Percentiles rank a stretch among this genome's conserved stretches.
phyloP scores from a whole-genome alignment of 73 alveolate genomes.

The Paraurostyla sp. region DNA sequence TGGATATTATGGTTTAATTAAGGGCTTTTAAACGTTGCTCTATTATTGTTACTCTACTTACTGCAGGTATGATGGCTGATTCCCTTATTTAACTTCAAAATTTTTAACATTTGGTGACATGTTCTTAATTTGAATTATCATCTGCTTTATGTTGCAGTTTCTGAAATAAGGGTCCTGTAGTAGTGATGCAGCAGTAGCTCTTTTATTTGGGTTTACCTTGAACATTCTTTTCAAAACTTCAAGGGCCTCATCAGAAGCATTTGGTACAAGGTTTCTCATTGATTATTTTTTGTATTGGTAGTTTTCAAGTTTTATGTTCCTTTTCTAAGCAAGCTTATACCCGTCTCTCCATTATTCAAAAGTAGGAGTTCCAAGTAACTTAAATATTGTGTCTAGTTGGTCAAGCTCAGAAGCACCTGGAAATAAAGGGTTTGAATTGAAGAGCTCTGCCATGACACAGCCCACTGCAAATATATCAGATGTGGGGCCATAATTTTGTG shows the following conservation, averaged over 20 bases:
- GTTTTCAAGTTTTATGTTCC: conserved; percentile 9
- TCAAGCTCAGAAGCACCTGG: conserved; percentile 89
- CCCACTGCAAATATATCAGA: conserved; percentile 92
- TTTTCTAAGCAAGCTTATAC: conserved; percentile 26
- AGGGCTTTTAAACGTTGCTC: background rate
- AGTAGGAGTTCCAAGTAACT: conserved; percentile 83
- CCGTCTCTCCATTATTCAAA: conserved; percentile 70
- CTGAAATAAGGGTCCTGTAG: conserved; percentile 73
- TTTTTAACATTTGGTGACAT: background rate
- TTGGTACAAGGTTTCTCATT: conserved; percentile 66
- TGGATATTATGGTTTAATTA: background rate
- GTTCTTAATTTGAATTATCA: background rate
- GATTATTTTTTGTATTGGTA: conserved; percentile 1
- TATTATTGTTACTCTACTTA: background rate
- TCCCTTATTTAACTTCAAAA: background rate
- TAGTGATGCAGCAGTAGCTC: conserved; percentile 73
- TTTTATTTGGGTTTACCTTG: conserved; percentile 74
- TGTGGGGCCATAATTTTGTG: conserved; percentile 70
- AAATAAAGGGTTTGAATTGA: conserved; percentile 82
- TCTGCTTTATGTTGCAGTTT: conserved; percentile 29
- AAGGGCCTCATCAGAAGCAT: conserved; percentile 81
- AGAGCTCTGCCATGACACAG: conserved; percentile 88
- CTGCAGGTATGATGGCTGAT: background rate
- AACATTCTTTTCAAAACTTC: conserved; percentile 80
- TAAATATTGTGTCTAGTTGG: conserved; percentile 76